Evolutionary conservation across 2,329 filamentous ascomycete species (phyloP).

Genomic region (Immersiporthe knoxdaviesiana): DNA sequence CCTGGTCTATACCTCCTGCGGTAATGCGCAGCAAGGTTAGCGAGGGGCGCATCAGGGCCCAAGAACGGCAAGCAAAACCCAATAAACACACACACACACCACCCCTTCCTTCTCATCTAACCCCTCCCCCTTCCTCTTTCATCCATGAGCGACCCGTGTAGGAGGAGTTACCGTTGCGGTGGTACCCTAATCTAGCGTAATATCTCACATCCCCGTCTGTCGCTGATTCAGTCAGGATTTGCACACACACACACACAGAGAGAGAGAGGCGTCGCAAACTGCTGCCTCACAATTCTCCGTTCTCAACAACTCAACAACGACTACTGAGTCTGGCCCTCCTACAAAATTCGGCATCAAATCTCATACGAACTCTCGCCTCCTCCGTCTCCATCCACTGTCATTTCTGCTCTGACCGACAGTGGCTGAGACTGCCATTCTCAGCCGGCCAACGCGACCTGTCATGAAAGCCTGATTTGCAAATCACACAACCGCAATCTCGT

Average conservation of each 20-base stretch:
- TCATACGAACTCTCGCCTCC: neutral
- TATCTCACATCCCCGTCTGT: neutral
- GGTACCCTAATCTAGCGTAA: conserved; percentile 1
- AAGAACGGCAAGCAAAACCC: neutral
- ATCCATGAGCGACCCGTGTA: neutral
- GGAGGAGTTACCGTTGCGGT: neutral
- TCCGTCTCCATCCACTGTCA: conserved; percentile 1
- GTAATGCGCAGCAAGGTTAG: neutral
- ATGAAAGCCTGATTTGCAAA: neutral
- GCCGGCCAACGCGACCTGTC: conserved; percentile 6
- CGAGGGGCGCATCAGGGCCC: neutral
- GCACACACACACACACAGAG: neutral
- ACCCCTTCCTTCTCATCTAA: neutral
- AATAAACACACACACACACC: neutral
- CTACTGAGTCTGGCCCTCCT: neutral
- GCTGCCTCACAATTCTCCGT: neutral
- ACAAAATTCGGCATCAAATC: neutral
- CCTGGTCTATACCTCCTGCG: neutral
- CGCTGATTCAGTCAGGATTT: neutral
- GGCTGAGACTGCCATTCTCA: neutral
- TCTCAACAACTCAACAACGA: neutral
- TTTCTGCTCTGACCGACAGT: conserved; percentile 1
- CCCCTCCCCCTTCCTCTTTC: neutral
- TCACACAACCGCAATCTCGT: conserved; percentile 14
- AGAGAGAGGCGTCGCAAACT: neutral